Base-by-base conservation (phyloP, 352 stramenopile species). In the Pythium brachiatum region DNA sequence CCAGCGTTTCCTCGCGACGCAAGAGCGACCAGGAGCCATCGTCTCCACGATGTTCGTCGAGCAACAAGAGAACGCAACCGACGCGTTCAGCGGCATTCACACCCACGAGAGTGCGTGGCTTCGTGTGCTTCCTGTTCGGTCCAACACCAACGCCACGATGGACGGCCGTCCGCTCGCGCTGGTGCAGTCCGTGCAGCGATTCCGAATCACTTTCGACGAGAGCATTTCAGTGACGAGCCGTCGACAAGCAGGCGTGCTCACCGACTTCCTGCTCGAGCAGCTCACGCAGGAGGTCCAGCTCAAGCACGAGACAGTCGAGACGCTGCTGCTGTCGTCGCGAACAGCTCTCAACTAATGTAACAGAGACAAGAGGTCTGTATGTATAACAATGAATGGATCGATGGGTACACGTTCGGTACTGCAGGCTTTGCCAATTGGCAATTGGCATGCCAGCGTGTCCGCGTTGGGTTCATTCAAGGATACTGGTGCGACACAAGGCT, bases 281-380 rank as follows among this genome's bases (percentile, higher is more conserved):
- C 57, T 64, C 32, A 57, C 46, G 1, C 47, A 64, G 48, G 57
- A 64, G 11, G 50, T 64, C 25, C 47, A 64, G 48, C 51, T 64
- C 25, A 64, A 64, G 47, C 57, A 64, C 27, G 57, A 57, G 47
- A 64, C 57, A 0, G 57, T 64, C 47, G 57, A 64, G 26, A 57
- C 57, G 25, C 47, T 64, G 32, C 36, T 64, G 18, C 57, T 64
- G 3, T 26, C 53, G 27, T 32, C 46, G 9, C 44, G 56, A 43
- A 2, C 51, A 27, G n/a, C 41, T 27, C 41, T 21, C 20, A 48
- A 48, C 41, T 48, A 48, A 18, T 18, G 16, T 23, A 21, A 48
- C 41, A 27, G 12, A 21, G 3, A 27, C 20, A 48, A 23, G 15
- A 6, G 7, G 7, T 27, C 5, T 27, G 41, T 48, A 48, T 48